Conservation (phyloP, 2,329 filamentous ascomycete species). For the Pseudopithomyces chartarum region DNA sequence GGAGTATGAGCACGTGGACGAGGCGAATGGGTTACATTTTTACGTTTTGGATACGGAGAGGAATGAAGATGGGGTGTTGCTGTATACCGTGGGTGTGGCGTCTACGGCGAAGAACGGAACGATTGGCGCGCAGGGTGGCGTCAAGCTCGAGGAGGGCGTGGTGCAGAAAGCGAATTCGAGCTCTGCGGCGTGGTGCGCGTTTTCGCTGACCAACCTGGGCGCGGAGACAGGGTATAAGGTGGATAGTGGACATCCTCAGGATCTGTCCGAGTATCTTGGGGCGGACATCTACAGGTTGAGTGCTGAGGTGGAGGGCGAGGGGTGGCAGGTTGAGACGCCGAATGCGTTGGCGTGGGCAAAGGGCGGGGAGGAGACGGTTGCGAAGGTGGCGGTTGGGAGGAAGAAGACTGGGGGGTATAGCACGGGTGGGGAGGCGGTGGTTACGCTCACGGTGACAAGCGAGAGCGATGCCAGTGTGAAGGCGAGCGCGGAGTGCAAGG, state of each 20-base stretch:
- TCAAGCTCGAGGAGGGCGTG: conserved; percentile 46
- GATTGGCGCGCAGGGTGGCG: conserved; percentile 38
- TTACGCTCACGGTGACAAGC: conserved; percentile 18
- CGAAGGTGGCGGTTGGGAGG: conserved; percentile 50
- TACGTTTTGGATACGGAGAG: conserved; percentile 55
- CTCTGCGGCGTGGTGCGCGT: conserved; percentile 49
- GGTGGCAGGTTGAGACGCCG: conserved; percentile 53
- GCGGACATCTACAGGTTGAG: conserved; percentile 57
- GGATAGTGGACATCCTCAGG: conserved; percentile 33
- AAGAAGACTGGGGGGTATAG: conserved; percentile 23
- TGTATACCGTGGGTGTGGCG: conserved; percentile 55
- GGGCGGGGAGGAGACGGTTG: conserved; percentile 47
- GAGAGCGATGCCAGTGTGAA: conserved; percentile 11
- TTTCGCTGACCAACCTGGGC: conserved; percentile 56
- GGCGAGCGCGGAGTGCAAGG: conserved; percentile 11
- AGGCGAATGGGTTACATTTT: conserved; percentile 55
- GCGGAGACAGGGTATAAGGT: conserved; percentile 18
- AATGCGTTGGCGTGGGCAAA: conserved; percentile 48
- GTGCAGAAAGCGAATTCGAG: conserved; percentile 24
- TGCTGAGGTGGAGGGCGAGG: conserved; percentile 50
- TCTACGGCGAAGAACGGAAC: conserved; percentile 47
- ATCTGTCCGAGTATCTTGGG: conserved; percentile 47
- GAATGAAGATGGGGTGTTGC: conserved; percentile 51
- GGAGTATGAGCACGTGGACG: conserved; percentile 55
- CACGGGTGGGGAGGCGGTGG: conserved; percentile 25